These are phyloP conservation scores for Antrodiella citrinella DNA, from an alignment of 768 basidiomycete species.

Conservation along the genomic window DNA sequence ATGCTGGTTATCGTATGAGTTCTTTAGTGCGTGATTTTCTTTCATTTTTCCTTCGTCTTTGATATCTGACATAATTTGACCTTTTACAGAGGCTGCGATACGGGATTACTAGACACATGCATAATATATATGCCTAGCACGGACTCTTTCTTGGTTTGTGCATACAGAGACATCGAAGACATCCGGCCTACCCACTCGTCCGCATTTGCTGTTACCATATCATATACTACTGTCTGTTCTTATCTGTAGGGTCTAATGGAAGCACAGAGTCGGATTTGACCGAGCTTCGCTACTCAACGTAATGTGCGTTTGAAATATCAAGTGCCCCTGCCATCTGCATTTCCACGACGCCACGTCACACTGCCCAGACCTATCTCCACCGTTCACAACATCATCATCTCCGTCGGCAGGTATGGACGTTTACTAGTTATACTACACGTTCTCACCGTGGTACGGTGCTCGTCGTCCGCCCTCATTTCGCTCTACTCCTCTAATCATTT, in stretches of 20 bases:
- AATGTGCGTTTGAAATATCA: too few species aligned
- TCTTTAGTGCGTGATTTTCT: constrained; percentile 85
- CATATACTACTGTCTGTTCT: background rate
- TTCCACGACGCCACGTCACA: too few species aligned
- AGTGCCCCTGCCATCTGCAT: too few species aligned
- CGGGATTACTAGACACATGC: background rate
- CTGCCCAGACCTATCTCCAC: too few species aligned
- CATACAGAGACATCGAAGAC: background rate
- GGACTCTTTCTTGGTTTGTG: background rate
- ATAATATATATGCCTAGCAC: background rate
- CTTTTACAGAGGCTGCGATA: background rate
- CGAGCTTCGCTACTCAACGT: too few species aligned
- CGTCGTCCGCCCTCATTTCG: too few species aligned
- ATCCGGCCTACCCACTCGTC: background rate
- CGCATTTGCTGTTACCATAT: background rate
- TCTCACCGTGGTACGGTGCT: too few species aligned
- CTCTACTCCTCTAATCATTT: background rate
- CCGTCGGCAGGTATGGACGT: background rate
- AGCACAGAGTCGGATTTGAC: background rate
- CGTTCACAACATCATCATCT: background rate
- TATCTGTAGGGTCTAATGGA: background rate
- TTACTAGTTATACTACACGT: too few species aligned
- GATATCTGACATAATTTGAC: background rate
- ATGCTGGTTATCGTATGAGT: constrained; percentile 97
- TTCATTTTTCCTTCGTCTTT: background rate